Base-by-base conservation (phyloP, 2,329 filamentous ascomycete genomes). In the Samsoniella hepiali region DNA sequence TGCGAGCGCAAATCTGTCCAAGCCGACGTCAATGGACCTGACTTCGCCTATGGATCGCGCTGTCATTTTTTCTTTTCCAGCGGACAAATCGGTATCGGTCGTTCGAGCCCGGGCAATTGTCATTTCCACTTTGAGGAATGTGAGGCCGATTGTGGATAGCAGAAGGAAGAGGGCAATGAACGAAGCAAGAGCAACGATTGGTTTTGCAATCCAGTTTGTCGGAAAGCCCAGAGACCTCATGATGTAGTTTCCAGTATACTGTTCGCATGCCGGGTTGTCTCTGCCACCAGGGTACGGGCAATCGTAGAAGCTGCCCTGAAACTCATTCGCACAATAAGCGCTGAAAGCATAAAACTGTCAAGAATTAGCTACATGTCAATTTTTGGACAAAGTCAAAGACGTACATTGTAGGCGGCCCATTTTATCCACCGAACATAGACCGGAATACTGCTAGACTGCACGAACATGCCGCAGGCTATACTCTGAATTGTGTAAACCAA, bases 391-490 rank as follows among this genome's bases (percentile, higher is more conserved):
- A 10, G 56, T 71, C 3, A 1, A 31, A 11, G 4, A 70, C 79
- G 71, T 74, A 82, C 82, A 29, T 82, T 81, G 67, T 87, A 88
- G 1, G 85, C 83, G 31, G 82, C 81, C 78, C 86, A 89, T 71
- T 91, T 93, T 1, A 90, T 77, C 90, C 90, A 93, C 62, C 89
- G 81, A n/a, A 91, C 85, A 68, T 92, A 93, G 1, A 93, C 79
- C 0, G 90, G 89, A 3, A 93, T 90, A 5, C 87, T 86, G 60
- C 90, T 85, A 11, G 82, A 81, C 72, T 93, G 89, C 15, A 93
- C 85, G 67, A 93, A 93, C 73, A 88, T 92, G 1, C 90, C 90
- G 66, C 89, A 91, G 0, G 87, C 87, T 78, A 92, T 86, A 2
- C 84, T 88, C 70, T 93, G 90, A 27, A 93, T 67, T 0, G 90